Percentiles rank a stretch among this genome's conserved stretches.
phyloP scores from a whole-genome alignment of 352 stramenopile species.

The Pythium sukuiense region DNA sequence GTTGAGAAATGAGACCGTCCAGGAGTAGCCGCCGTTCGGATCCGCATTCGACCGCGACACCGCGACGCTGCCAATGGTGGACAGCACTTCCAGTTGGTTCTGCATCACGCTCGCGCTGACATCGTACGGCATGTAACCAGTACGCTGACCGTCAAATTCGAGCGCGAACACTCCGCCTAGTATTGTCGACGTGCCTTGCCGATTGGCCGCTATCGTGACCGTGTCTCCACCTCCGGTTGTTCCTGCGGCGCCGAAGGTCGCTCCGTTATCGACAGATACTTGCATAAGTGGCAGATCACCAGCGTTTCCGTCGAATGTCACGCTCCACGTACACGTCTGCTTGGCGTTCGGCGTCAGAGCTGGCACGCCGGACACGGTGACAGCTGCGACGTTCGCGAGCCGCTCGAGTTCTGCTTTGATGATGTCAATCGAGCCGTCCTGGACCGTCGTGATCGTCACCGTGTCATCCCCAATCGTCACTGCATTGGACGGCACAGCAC shows the following conservation, averaged over 20 bases:
- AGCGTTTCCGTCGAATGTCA: slow-evolving; percentile 95
- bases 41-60: slow-evolving; percentile 87
- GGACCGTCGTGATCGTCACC: slow-evolving; percentile 66
- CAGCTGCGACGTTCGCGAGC: slow-evolving; percentile 86
- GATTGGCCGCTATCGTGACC: slow-evolving; percentile 39
- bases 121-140: slow-evolving; percentile 90
- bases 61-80: slow-evolving; percentile 85
- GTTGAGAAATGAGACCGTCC: slow-evolving; percentile 92
- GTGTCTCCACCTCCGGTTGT: slow-evolving; percentile 45
- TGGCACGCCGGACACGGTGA: slow-evolving; percentile 78
- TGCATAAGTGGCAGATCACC: slow-evolving; percentile 69
- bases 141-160: slow-evolving; percentile 85
- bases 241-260: slow-evolving; percentile 33
- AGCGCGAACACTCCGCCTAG: slow-evolving; percentile 87
- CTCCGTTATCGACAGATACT: slow-evolving; percentile 45
- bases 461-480: slow-evolving; percentile 83
- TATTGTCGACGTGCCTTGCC: slow-evolving; percentile 49
- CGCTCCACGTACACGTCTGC: slow-evolving; percentile 86
- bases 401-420: slow-evolving; percentile 94
- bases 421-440: slow-evolving; percentile 88
- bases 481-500: slow-evolving; percentile 31
- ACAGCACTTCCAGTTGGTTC: slow-evolving; percentile 88
- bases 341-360: slow-evolving; percentile 37
- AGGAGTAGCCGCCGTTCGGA: slow-evolving; percentile 91
- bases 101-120: slow-evolving; percentile 86